Evolutionary conservation across 2,329 filamentous ascomycete genomes (phyloP).

Genomic region (Epichloe gansuensis): DNA sequence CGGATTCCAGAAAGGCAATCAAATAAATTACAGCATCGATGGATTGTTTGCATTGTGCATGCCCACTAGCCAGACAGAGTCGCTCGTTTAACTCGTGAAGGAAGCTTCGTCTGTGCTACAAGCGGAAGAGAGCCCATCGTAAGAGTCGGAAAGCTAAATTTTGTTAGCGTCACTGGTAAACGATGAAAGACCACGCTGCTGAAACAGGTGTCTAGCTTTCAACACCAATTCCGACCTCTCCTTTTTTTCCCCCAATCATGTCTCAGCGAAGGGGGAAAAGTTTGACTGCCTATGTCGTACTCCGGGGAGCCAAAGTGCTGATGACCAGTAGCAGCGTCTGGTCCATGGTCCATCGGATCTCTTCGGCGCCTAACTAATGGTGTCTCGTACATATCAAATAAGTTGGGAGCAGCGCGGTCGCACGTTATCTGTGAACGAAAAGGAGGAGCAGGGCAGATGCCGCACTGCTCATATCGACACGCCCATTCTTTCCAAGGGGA

Average conservation of each 20-base stretch:
- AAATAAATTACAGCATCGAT: too few species aligned
- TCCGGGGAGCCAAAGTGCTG: too few species aligned
- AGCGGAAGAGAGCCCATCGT: not conserved
- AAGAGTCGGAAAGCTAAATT: not conserved
- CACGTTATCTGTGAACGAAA: not conserved
- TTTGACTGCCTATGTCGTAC: not conserved
- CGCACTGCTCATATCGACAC: too few species aligned
- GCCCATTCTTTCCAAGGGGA: too few species aligned
- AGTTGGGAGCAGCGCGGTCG: not conserved
- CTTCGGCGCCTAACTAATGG: not conserved
- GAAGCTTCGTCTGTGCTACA: not conserved
- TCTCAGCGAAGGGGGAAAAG: not conserved
- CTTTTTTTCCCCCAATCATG: not conserved
- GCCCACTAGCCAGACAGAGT: too few species aligned
- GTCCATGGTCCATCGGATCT: not conserved
- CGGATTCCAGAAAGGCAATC: too few species aligned
- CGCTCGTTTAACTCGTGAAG: too few species aligned
- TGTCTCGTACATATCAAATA: too few species aligned
- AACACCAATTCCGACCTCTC: not conserved
- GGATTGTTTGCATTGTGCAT: too few species aligned
- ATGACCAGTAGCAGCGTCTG: not conserved
- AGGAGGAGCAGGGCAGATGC: not conserved
- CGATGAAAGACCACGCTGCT: not conserved
- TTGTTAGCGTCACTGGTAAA: not conserved
- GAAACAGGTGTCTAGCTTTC: not conserved